phyloP scores from a whole-genome alignment of 495 filamentous ascomycete species.

The Penicillium paxilli region DNA sequence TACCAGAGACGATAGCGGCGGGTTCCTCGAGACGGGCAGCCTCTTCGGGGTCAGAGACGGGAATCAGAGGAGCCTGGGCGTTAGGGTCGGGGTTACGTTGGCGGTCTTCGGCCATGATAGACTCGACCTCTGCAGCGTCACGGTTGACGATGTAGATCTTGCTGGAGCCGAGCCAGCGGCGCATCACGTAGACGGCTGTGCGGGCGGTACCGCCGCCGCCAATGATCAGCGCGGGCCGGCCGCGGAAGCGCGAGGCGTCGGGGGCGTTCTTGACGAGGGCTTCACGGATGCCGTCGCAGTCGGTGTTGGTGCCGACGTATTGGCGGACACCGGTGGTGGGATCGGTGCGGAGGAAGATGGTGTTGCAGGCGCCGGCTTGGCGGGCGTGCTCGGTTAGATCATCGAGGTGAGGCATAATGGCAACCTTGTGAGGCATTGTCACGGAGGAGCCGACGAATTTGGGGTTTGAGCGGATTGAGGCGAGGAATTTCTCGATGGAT shows the following conservation, averaged over 20 bases:
- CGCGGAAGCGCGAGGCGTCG: conserved; percentile 42
- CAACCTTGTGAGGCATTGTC: conserved; percentile 76
- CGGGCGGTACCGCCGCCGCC: conserved; percentile 71
- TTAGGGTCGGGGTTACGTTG: conserved; percentile 29
- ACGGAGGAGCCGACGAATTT: conserved; percentile 66
- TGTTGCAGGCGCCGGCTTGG: conserved; percentile 73
- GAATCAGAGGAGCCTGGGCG: conserved; percentile 51
- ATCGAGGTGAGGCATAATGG: conserved; percentile 67
- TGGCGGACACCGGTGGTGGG: conserved; percentile 34
- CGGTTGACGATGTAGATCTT: conserved; percentile 72
- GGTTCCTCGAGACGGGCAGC: conserved; percentile 57
- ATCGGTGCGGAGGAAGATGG: conserved; percentile 60
- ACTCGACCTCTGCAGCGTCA: conserved; percentile 59
- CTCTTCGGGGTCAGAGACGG: conserved; percentile 55
- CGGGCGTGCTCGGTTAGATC: conserved; percentile 65
- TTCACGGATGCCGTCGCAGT: conserved; percentile 71
- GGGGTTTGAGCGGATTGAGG: conserved; percentile 43
- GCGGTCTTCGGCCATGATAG: conserved; percentile 55
- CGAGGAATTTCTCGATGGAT: conserved; percentile 50
- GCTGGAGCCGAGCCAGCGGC: conserved; percentile 62
- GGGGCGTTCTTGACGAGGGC: conserved; percentile 62
- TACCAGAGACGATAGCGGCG: conserved; percentile 62
- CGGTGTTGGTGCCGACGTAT: conserved; percentile 72
- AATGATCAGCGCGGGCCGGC: conserved; percentile 58
- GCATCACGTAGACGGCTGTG: conserved; percentile 68